phyloP scores from a whole-genome alignment of 371 early-diverging fungal genomes.

The Lichtheimia corymbifera region DNA sequence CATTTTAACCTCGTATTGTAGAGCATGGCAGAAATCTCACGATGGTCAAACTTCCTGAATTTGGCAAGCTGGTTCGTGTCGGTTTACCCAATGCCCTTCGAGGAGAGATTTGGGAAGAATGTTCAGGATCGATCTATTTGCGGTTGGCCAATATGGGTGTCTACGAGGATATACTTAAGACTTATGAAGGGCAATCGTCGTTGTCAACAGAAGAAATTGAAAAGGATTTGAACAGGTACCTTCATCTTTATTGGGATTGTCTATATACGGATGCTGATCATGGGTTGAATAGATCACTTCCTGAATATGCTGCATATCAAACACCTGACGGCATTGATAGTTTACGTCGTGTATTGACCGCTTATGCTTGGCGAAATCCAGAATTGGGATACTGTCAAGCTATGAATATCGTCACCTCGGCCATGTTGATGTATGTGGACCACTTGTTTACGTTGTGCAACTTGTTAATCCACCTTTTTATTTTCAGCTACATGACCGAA shows the following conservation, averaged over 20 bases:
- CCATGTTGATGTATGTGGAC: slow-evolving; percentile 71
- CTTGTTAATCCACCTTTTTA: slow-evolving; percentile 5
- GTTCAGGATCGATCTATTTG: slow-evolving; percentile 87
- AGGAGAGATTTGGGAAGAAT: slow-evolving; percentile 96
- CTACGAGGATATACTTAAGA: slow-evolving; percentile 75
- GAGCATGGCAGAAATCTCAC: slow-evolving; percentile 93
- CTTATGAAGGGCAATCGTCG: slow-evolving; percentile 65
- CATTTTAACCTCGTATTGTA: slow-evolving; percentile 22
- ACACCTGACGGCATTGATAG: slow-evolving; percentile 87
- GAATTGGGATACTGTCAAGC: slow-evolving; percentile 98
- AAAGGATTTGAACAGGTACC: slow-evolving; percentile 89
- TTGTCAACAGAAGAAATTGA: slow-evolving; percentile 94
- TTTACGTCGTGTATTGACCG: slow-evolving; percentile 85
- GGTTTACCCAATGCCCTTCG: slow-evolving; percentile 91
- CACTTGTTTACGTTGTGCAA: not conserved
- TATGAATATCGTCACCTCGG: slow-evolving; percentile 97
- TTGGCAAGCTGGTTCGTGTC: slow-evolving; percentile 88
- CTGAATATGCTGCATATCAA: slow-evolving; percentile 95
- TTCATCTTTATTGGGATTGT: not conserved
- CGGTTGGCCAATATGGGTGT: slow-evolving; percentile 85
- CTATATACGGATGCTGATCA: not conserved
- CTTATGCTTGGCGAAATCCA: slow-evolving; percentile 83
- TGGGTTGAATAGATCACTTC: slow-evolving; percentile 60
- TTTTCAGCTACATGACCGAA: slow-evolving; percentile 80
- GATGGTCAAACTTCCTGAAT: slow-evolving; percentile 76